phyloP scores from a whole-genome alignment of 768 basidiomycete species.

The Megacollybia marginata region DNA sequence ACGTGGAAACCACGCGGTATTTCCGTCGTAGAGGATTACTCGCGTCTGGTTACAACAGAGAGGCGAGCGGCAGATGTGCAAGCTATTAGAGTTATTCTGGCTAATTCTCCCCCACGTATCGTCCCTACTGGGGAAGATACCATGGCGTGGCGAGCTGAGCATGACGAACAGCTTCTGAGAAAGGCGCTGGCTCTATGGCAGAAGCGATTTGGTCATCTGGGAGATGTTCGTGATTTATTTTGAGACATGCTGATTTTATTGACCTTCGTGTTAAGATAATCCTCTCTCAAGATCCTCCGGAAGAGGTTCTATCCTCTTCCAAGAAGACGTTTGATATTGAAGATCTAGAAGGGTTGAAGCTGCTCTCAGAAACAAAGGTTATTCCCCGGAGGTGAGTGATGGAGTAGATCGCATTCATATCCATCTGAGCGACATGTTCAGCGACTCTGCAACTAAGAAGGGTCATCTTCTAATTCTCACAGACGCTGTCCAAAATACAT shows the following conservation, averaged over 20 bases:
- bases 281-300: constrained; percentile 62
- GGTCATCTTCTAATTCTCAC: constrained; percentile 75
- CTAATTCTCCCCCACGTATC: constrained; percentile 38
- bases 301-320: constrained; percentile 39
- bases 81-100: constrained; percentile 73
- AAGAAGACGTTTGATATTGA: constrained; percentile 26
- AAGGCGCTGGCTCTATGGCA: constrained; percentile 79
- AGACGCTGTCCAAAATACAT: constrained; percentile 72
- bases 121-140: constrained; percentile 39
- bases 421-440: constrained; percentile 20
- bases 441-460: constrained; percentile 78
- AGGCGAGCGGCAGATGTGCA: constrained; percentile 82
- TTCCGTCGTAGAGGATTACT: constrained; percentile 83
- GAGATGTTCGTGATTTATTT: constrained; percentile 48
- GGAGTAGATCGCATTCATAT: constrained; percentile 1
- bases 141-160: constrained; percentile 49
- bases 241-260: constrained; percentile 8
- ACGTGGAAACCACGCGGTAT: constrained; percentile 86
- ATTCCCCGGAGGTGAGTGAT: constrained; percentile 60
- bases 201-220: constrained; percentile 67
- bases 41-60: constrained; percentile 63
- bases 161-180: constrained; percentile 45
- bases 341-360: constrained; percentile 49
- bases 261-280: constrained; percentile 51
- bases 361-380: constrained; percentile 66